Evolutionary conservation across 139 green algal genomes (phyloP), one percentile per base, ranked within the genome.

Genomic region (Trebouxia sp.): DNA sequence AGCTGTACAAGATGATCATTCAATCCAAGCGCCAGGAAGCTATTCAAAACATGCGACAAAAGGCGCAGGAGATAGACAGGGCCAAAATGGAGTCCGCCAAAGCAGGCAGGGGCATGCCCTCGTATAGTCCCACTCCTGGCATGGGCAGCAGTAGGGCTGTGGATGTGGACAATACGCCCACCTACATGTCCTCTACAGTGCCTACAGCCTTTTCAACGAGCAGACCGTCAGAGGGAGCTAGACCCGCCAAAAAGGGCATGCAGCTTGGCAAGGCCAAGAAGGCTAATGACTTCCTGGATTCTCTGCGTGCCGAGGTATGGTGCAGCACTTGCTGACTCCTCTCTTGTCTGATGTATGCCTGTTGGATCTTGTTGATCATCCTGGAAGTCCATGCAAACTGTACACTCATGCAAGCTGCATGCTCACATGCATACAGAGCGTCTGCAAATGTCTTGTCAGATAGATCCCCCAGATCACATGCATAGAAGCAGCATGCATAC

Each of bases 1-100:
- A 98, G 91, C 91, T 99, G 83, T 96, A 99, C 90, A 98, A 99
- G 88, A 96, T 98, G 91, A 98, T 99, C 84, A 98, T 99, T 74
- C 91, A 98, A 86, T 88, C 70, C 83, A 97, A 96, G 88, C 92
- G 95, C 48, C 89, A 92, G 35, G 92, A 96, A 55, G 95, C 92
- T 39, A 93, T 93, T 90, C 94, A 98, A 80, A 76, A 96, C 43
- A 99, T 99, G 96, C 98, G 97, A 88, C 92, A 94, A 76, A 97
- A 97, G 84, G 95, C 92, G 0, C 85, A 88, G 76, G 95, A 99
- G 86, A 99, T 99, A 79, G 96, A 99, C 47, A 96, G 96, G 86
- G 84, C 50, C 47, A 97, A 97, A 83, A 81, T 98, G 28, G 94
- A 98, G 67, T 70, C 82, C 28, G 56, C 74, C 3, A 78, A 82